These are phyloP conservation scores for Taphrina communis DNA, from an alignment of 1,139 yeast species.

Conservation along the genomic window DNA sequence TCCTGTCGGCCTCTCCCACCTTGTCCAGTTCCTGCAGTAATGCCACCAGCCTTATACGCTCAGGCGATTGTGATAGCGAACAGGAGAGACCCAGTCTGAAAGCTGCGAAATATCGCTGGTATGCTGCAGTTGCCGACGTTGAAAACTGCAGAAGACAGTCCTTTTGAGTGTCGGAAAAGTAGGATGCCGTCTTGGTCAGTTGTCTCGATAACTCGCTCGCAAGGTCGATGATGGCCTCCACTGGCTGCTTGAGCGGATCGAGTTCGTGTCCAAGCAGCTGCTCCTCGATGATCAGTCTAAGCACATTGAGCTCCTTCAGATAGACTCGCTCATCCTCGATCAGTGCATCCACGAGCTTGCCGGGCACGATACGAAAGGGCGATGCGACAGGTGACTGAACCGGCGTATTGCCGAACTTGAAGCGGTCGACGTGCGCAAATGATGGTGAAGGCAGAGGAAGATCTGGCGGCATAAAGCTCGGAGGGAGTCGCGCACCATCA, in stretches of 20 bases:
- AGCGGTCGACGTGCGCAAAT: constrained; percentile 18
- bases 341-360: constrained; percentile 30
- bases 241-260: constrained; percentile 10
- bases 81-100: constrained; percentile 27
- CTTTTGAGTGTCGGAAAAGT: constrained; percentile 31
- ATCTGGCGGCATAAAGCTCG: constrained; percentile 34
- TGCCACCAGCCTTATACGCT: constrained; percentile 11
- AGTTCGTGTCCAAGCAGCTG: constrained; percentile 16
- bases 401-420: constrained; percentile 22
- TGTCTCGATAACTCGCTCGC: constrained; percentile 15
- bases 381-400: constrained; percentile 28
- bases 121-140: constrained; percentile 15
- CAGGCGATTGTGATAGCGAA: constrained; percentile 13
- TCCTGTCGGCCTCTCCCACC: constrained; percentile 25
- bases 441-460: constrained; percentile 28
- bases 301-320: constrained; percentile 21
- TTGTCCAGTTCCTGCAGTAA: constrained; percentile 12
- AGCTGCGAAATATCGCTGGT: constrained; percentile 16
- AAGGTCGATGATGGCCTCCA: constrained; percentile 15
- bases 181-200: constrained; percentile 12
- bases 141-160: constrained; percentile 36
- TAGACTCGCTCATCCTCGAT: constrained; percentile 24
- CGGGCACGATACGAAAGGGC: constrained; percentile 28
- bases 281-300: constrained; percentile 12
- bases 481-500: constrained; percentile 22